Conservation (phyloP, 176 grass and related monocot species). For the Poa pratensis region DNA sequence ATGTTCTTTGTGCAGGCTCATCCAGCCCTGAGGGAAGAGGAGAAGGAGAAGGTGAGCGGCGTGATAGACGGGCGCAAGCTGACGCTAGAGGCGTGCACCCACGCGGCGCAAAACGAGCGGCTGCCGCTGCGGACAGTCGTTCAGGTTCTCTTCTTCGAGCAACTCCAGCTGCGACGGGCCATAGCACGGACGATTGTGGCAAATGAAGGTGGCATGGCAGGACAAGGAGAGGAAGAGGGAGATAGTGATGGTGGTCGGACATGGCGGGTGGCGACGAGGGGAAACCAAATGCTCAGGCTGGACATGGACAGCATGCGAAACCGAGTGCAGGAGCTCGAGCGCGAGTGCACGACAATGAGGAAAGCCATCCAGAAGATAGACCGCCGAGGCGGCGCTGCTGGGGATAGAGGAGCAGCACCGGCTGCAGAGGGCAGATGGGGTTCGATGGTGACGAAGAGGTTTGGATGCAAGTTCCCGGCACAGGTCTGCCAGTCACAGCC, state of each 20-base stretch:
- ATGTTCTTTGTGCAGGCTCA: slow-evolving; percentile 57
- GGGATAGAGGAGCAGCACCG: neutral
- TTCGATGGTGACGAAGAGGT: slow-evolving; percentile 58
- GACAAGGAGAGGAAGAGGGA: slow-evolving; percentile 48
- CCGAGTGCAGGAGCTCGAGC: slow-evolving; percentile 92
- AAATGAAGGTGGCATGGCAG: slow-evolving; percentile 52
- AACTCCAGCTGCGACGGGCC: slow-evolving; percentile 89
- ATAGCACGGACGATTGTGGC: slow-evolving; percentile 77
- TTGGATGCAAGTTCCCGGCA: slow-evolving; percentile 91
- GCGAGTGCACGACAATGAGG: slow-evolving; percentile 89
- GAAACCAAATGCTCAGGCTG: slow-evolving; percentile 91
- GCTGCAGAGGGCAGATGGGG: slow-evolving; percentile 60
- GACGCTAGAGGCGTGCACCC: slow-evolving; percentile 93
- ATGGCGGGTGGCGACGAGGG: slow-evolving; percentile 60
- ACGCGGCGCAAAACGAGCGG: slow-evolving; percentile 93
- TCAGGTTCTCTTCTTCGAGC: slow-evolving; percentile 99
- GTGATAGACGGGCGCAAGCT: slow-evolving; percentile 91
- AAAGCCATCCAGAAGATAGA: slow-evolving; percentile 90
- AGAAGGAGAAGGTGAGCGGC: slow-evolving; percentile 84
- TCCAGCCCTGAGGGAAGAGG: slow-evolving; percentile 69
- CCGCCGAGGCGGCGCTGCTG: slow-evolving; percentile 30
- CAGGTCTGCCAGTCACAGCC: slow-evolving; percentile 94
- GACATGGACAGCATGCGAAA: slow-evolving; percentile 98
- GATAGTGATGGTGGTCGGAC: slow-evolving; percentile 43
- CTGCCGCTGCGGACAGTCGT: slow-evolving; percentile 87